phyloP scores from a whole-genome alignment of 163 green algal genomes.

The Volvox carteri region DNA sequence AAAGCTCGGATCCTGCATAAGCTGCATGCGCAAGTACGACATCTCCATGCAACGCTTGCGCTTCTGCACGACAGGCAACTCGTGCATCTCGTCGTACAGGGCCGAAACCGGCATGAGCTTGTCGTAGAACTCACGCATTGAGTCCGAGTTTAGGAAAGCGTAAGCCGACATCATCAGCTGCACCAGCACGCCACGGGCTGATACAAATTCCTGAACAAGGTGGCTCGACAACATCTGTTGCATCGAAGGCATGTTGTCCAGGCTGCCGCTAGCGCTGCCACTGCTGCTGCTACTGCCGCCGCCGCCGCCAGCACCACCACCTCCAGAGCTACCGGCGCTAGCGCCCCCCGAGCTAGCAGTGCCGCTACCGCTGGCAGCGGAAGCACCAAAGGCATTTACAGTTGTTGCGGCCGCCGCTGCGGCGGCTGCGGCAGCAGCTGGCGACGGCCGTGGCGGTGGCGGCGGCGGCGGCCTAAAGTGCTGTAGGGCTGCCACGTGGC shows the following conservation, averaged over 20 bases:
- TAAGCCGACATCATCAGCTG: conserved; percentile 57
- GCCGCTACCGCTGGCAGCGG: neutral
- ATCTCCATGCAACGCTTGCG: conserved; percentile 69
- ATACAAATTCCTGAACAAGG: conserved; percentile 52
- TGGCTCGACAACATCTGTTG: conserved; percentile 31
- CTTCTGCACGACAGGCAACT: conserved; percentile 73
- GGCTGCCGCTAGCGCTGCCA: neutral
- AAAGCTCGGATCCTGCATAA: conserved; percentile 46
- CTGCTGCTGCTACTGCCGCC: neutral
- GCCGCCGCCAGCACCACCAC: neutral
- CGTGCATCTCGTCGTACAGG: conserved; percentile 74
- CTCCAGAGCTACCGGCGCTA: neutral
- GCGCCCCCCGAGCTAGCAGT: conserved; percentile 3
- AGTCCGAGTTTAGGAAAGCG: conserved; percentile 50
- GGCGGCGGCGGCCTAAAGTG: conserved; percentile 19
- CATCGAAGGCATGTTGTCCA: conserved; percentile 20
- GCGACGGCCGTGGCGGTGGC: conserved; percentile 41
- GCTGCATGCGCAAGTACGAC: conserved; percentile 58
- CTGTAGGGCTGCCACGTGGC: neutral
- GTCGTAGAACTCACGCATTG: conserved; percentile 46
- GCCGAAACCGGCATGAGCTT: conserved; percentile 47
- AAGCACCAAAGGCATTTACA: neutral
- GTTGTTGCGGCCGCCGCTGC: conserved; percentile 8
- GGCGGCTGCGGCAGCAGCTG: neutral
- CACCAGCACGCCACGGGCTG: conserved; percentile 30